Percentiles rank a stretch among this genome's conserved stretches.
These are phyloP conservation scores for Epichloe festucae DNA, from an alignment of 2,329 filamentous ascomycete species.

Conservation along the genomic window DNA sequence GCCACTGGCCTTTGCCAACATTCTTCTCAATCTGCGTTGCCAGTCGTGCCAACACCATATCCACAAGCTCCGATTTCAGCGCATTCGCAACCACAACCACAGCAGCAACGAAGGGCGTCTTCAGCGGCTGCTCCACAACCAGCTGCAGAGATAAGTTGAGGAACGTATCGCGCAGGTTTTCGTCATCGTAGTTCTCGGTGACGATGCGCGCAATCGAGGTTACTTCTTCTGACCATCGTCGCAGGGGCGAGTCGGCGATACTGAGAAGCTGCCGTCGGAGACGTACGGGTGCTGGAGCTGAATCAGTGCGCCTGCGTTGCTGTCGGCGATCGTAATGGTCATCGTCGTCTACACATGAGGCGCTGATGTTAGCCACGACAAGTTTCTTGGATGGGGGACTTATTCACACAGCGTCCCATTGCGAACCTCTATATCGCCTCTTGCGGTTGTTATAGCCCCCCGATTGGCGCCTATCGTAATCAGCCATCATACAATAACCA, in stretches of 20 bases:
- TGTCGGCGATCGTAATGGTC: conserved; percentile 64
- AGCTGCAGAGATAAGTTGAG: conserved; percentile 63
- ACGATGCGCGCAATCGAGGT: conserved; percentile 62
- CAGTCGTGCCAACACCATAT: conserved; percentile 54
- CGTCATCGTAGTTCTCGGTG: conserved; percentile 75
- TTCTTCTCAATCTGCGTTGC: conserved; percentile 50
- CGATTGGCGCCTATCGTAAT: conserved; percentile 43
- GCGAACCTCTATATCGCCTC: conserved; percentile 64
- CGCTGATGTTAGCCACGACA: conserved; percentile 1
- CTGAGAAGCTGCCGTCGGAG: conserved; percentile 67
- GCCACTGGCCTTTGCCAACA: conserved; percentile 67
- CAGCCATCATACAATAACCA: conserved; percentile 28
- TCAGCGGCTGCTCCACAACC: conserved; percentile 82
- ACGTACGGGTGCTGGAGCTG: conserved; percentile 52
- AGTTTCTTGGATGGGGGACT: background rate
- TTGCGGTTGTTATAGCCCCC: conserved; percentile 53
- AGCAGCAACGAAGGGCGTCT: conserved; percentile 88
- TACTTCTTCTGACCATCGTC: conserved; percentile 68
- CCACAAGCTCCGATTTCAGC: conserved; percentile 60
- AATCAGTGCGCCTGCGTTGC: conserved; percentile 61
- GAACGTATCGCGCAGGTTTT: conserved; percentile 61
- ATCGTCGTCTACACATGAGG: conserved; percentile 42
- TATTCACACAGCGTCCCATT: no score
- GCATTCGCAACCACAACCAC: conserved; percentile 70
- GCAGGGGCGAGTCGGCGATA: conserved; percentile 70